A percentile compares a stretch with the other conserved stretches of the same genome.
Evolutionary conservation across 2,329 filamentous ascomycete genomes (phyloP).

Genomic region (Phialophora macrospora): DNA sequence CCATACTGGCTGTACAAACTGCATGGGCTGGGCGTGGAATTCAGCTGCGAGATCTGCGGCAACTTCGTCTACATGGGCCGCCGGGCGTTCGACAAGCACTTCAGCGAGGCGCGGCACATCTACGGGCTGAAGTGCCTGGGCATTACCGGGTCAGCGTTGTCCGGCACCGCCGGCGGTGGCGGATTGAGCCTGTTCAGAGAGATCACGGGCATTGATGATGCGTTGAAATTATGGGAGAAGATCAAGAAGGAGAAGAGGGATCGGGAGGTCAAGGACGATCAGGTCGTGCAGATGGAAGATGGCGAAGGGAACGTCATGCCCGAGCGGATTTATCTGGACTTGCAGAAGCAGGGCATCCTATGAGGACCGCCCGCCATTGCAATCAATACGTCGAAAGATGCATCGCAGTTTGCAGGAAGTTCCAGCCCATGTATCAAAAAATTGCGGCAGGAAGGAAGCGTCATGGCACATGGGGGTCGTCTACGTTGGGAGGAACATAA

Average conservation of each 20-base stretch:
- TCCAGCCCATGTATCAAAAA: not conserved
- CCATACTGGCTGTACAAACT: slow-evolving; percentile 99
- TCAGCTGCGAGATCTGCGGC: slow-evolving; percentile 93
- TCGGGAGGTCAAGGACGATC: slow-evolving; percentile 64
- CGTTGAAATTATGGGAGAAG: slow-evolving; percentile 88
- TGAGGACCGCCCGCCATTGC: slow-evolving; percentile 47
- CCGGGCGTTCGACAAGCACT: slow-evolving; percentile 96
- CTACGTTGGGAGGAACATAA: not conserved
- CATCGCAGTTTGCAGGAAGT: not conserved
- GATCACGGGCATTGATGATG: slow-evolving; percentile 90
- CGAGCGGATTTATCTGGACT: slow-evolving; percentile 94
- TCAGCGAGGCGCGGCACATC: slow-evolving; percentile 90
- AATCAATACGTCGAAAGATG: not conserved
- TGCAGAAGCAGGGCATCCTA: slow-evolving; percentile 87
- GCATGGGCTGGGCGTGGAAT: slow-evolving; percentile 92
- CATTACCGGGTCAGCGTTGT: slow-evolving; percentile 61
- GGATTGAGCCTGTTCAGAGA: slow-evolving; percentile 91
- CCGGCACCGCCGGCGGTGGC: slow-evolving; percentile 38
- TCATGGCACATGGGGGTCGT: not conserved
- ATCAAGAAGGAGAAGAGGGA: slow-evolving; percentile 77
- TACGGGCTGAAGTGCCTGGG: slow-evolving; percentile 93
- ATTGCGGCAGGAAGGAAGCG: not conserved
- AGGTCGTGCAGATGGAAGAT: slow-evolving; percentile 96
- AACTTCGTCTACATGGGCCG: slow-evolving; percentile 99
- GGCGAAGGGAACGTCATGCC: slow-evolving; percentile 98